These are phyloP conservation scores for Fraxinus albicans DNA, from an alignment of 305 asterid genomes.

Conservation along the genomic window DNA sequence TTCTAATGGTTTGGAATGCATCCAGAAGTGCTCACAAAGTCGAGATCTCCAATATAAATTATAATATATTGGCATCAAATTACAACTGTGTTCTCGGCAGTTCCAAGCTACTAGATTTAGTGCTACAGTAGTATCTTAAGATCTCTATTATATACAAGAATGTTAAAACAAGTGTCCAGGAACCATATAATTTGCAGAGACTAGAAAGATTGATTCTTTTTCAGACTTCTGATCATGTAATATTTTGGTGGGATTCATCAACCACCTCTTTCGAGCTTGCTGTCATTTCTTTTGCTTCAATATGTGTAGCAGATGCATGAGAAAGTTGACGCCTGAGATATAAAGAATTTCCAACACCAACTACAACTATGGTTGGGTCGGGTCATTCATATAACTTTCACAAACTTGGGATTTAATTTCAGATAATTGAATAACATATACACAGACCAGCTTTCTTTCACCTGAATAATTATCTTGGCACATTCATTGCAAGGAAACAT, in stretches of 20 bases:
- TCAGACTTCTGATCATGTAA: not conserved
- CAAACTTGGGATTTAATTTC: not conserved
- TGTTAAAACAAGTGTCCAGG: not conserved
- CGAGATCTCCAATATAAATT: not conserved
- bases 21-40: not conserved
- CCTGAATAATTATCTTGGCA: constrained; percentile 91
- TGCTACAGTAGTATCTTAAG: not conserved
- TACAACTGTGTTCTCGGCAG: not conserved
- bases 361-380: not conserved
- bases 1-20: not conserved
- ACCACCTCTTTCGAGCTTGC: not conserved
- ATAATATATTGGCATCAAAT: not conserved
- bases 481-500: constrained; percentile 98
- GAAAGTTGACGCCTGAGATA: not conserved
- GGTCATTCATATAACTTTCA: not conserved
- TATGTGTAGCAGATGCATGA: not conserved
- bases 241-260: not conserved
- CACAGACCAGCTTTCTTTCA: constrained; percentile 23
- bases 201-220: not conserved
- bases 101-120: not conserved
- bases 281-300: not conserved
- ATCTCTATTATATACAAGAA: not conserved
- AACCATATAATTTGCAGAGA: not conserved
- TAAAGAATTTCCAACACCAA: not conserved
- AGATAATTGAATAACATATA: not conserved